Evolutionary conservation across 2,329 filamentous ascomycete genomes (phyloP).

Genomic region (Cladosporium colombiae): DNA sequence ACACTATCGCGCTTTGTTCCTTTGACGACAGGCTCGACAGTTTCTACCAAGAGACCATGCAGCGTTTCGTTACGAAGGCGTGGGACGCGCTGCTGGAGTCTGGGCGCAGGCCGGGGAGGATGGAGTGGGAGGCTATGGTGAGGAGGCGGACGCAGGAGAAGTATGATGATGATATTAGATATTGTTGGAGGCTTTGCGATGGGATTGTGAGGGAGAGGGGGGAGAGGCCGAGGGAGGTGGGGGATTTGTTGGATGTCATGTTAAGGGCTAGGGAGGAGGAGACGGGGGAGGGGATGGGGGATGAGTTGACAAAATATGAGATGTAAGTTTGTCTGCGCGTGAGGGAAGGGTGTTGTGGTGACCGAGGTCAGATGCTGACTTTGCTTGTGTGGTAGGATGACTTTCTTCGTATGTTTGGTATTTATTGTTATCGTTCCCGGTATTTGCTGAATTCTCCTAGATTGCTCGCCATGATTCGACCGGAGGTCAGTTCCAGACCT

Average conservation of each 20-base stretch:
- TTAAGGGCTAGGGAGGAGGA: conserved; percentile 61
- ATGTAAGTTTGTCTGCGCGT: conserved; percentile 40
- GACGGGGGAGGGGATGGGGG: conserved; percentile 59
- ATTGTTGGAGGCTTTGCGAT: conserved; percentile 22
- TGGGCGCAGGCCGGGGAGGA: background rate
- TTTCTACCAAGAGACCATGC: conserved; percentile 66
- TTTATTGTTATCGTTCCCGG: no score
- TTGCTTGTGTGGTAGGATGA: conserved; percentile 42
- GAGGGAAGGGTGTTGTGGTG: no score
- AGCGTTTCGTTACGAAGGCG: conserved; percentile 61
- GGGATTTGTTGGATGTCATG: conserved; percentile 63
- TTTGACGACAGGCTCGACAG: conserved; percentile 75
- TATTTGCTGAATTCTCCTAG: no score
- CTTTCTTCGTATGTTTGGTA: conserved; percentile 61
- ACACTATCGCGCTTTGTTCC: conserved; percentile 68
- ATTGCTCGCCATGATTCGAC: conserved; percentile 36
- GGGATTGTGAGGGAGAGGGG: conserved; percentile 22
- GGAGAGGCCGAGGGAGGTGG: conserved; percentile 21
- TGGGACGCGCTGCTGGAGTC: conserved; percentile 2
- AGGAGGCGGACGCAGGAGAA: conserved; percentile 12
- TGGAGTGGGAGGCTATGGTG: conserved; percentile 1
- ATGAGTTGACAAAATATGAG: conserved; percentile 66
- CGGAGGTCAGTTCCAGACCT: conserved; percentile 7
- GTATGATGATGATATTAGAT: conserved; percentile 16
- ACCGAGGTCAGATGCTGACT: background rate